These are phyloP conservation scores for Hypoxylon trugodes DNA, from an alignment of 495 filamentous ascomycete genomes.

Conservation along the genomic window DNA sequence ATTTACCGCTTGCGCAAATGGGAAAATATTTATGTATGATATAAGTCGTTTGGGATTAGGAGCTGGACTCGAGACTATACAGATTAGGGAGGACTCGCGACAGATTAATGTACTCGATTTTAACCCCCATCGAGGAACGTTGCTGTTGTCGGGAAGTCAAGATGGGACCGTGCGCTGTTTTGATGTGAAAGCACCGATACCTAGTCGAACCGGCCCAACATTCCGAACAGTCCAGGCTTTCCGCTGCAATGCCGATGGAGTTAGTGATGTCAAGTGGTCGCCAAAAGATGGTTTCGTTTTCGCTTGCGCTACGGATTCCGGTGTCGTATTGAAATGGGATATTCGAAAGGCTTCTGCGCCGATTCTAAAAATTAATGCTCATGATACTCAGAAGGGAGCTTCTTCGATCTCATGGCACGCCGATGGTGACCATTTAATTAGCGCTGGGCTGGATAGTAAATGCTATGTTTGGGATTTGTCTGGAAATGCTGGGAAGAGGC, in stretches of 20 bases:
- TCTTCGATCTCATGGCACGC: slow-evolving; percentile 94
- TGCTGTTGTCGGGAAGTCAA: slow-evolving; percentile 88
- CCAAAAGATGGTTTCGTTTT: slow-evolving; percentile 85
- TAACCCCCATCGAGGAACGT: slow-evolving; percentile 79
- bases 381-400: slow-evolving; percentile 73
- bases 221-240: slow-evolving; percentile 55
- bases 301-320: slow-evolving; percentile 89
- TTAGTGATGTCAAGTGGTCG: slow-evolving; percentile 90
- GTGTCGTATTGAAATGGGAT: slow-evolving; percentile 70
- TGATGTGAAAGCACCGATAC: slow-evolving; percentile 54
- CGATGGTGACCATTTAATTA: slow-evolving; percentile 88
- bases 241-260: slow-evolving; percentile 71
- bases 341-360: slow-evolving; percentile 55
- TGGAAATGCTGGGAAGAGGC: slow-evolving; percentile 75
- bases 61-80: slow-evolving; percentile 73
- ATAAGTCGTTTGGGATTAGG: slow-evolving; percentile 64
- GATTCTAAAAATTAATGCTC: slow-evolving; percentile 79
- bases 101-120: slow-evolving; percentile 93
- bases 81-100: slow-evolving; percentile 79
- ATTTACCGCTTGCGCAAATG: slow-evolving; percentile 84
- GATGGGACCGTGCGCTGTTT: slow-evolving; percentile 83
- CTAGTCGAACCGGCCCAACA: slow-evolving; percentile 51
- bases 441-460: slow-evolving; percentile 81
- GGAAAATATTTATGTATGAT: slow-evolving; percentile 89
- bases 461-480: slow-evolving; percentile 95